Evolutionary conservation across 1,284 basidiomycete genomes (phyloP), one percentile per base, ranked within the genome.

Genomic region (Ustilago xerochloae): DNA sequence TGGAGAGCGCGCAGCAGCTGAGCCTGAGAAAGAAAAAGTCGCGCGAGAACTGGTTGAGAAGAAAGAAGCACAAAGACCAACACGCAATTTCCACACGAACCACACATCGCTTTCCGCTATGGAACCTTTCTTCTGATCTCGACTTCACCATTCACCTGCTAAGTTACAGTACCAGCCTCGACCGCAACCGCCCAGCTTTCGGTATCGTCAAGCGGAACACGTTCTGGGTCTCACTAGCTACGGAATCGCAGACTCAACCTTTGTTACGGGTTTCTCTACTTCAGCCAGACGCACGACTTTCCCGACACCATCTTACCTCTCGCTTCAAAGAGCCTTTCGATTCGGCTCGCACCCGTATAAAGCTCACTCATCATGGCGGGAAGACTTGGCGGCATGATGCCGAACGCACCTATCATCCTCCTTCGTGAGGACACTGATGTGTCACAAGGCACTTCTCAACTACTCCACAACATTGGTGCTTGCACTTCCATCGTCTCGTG

Each of bases 401-500:
- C 76, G 58, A 74, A 75, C 49, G 64, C 76, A 32, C 81, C 79
- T 39, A 78, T 84, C 63, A 80, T 84, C 58, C 72, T 84, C 18
- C 63, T 83, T 36, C 63, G 74, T 45, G 84, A 97, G 88, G 96
- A 95, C 83, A 98, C 95, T 75, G 96, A 98, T 86, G 91, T 93
- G 9, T 97, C 94, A 16, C 96, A 98, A 87, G 96, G 96, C 83
- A 94, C 91, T 72, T 90, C 91, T 10, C 96, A 99, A 86, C 87
- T 98, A 53, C 89, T 99, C 47, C 96, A 93, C 62, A 99, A 99
- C 86, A 98, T 98, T 84, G 91, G 79, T 41, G 84, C 80, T 6
- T 85, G 80, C 57, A 36, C 75, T 6, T 75, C 79, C 22, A 78
- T 84, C 52, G 81, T 84, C 12, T 66, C 77, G 1, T 82, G 81